Conservation (phyloP, 805 yeast genomes). For the Metschnikowia baotianmanensis region DNA sequence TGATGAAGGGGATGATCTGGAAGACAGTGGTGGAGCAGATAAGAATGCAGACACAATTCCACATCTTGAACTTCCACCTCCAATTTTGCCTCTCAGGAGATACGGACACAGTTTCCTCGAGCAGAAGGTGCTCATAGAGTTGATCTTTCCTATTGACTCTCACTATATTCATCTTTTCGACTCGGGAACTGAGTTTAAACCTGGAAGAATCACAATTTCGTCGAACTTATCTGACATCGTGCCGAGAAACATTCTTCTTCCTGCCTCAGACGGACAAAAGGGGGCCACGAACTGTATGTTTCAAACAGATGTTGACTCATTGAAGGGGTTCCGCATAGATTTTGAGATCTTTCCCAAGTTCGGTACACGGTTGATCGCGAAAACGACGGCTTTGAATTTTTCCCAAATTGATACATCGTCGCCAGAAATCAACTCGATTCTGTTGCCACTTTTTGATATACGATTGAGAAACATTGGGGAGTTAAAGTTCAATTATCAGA, state of each 20-base stretch:
- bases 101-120: slow-evolving; percentile 96
- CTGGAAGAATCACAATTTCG: slow-evolving; percentile 81
- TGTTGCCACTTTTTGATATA: slow-evolving; percentile 78
- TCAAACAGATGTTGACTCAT: slow-evolving; percentile 73
- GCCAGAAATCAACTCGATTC: slow-evolving; percentile 37
- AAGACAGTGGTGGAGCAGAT: slow-evolving; percentile 35
- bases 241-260: slow-evolving; percentile 82
- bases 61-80: slow-evolving; percentile 90
- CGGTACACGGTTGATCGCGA: slow-evolving; percentile 90
- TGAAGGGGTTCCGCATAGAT: slow-evolving; percentile 63
- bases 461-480: slow-evolving; percentile 82
- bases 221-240: slow-evolving; percentile 76
- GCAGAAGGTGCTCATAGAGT: slow-evolving; percentile 79
- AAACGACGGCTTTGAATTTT: slow-evolving; percentile 72
- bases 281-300: slow-evolving; percentile 65
- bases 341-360: slow-evolving; percentile 92
- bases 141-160: slow-evolving; percentile 55
- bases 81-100: slow-evolving; percentile 86
- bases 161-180: slow-evolving; percentile 48
- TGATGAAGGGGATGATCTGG: slow-evolving; percentile 33
- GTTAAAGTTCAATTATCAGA: slow-evolving; percentile 70
- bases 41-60: slow-evolving; percentile 73
- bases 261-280: slow-evolving; percentile 56
- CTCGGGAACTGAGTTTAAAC: slow-evolving; percentile 45
- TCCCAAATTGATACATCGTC: slow-evolving; percentile 40